Evolutionary conservation across 768 basidiomycete genomes (phyloP), one percentile per base, ranked within the genome.

Genomic region (Megacollybia marginata): DNA sequence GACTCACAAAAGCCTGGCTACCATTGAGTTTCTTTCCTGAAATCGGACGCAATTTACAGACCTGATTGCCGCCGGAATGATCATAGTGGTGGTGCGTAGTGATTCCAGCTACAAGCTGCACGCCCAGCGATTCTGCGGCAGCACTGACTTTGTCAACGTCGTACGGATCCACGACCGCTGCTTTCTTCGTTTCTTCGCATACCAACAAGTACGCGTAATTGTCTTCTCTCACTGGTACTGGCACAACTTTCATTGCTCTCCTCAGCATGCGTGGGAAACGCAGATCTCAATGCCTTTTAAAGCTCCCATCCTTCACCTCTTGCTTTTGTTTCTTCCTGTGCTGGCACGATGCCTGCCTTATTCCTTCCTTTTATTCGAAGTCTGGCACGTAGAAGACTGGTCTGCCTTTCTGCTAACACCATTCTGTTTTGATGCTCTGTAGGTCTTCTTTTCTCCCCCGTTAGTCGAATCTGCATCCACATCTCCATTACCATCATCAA

Each of bases 61-160:
- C 89, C 69, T 81, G 62, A 65, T 94, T 95, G 33, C 92, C 92
- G 16, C 89, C 90, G 55, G 83, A 85, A 63, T 93, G 92, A 69
- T 97, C 94, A 54, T 74, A 59, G 64, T 96, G 94, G 65, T 93
- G 91, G 66, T 96, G 95, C 2, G 95, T 98, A 11, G 92, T 96
- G 56, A 98, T 74, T 19, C 70, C 76, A 36, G 87, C 83, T 33
- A 88, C 73, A 50, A 93, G 74, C 43, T 75, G 62, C 20, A 91
- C 85, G 5, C 70, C 80, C 35, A 79, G 75, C 9, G 69, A 65
- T 40, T 80, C 66, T 2, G 88, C 92, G 1, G 77, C 80, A 0
- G 71, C 76, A 33, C 72, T 60, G 3, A 93, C 80, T 60, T 83
- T 88, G 42, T 74, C 61, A 0, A 90, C 78, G 56, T 92, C 88